phyloP scores from a whole-genome alignment of 768 basidiomycete species.

The Tricholoma sp. region DNA sequence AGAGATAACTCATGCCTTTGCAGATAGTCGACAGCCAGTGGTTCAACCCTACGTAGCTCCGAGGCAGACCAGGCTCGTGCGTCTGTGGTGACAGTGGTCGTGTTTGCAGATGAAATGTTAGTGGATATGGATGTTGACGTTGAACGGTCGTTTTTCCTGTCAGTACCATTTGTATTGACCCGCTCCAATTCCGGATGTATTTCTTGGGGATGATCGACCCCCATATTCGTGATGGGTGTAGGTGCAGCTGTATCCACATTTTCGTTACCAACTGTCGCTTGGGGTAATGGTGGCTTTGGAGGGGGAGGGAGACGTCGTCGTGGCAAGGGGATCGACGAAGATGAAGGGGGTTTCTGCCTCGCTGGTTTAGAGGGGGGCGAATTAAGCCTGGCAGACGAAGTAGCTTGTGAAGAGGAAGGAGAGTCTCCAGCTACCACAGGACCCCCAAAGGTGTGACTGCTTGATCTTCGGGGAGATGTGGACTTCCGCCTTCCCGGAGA shows the following conservation, averaged over 20 bases:
- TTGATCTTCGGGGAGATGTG: not conserved
- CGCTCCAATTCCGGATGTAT: not conserved
- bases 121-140: not conserved
- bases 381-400: not conserved
- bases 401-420: not conserved
- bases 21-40: slow-evolving; percentile 10
- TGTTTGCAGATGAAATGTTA: not conserved
- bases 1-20: slow-evolving; percentile 3
- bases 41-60: slow-evolving; percentile 7
- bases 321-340: not conserved
- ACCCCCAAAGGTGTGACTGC: not conserved
- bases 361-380: not conserved
- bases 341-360: not conserved
- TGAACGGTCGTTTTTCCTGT: not conserved
- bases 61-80: slow-evolving; percentile 1
- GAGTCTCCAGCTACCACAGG: not conserved
- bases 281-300: not conserved
- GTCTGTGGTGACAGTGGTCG: not conserved
- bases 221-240: not conserved
- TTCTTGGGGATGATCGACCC: not conserved
- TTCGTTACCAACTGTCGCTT: not conserved
- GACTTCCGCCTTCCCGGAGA: not conserved
- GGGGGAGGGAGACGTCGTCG: not conserved
- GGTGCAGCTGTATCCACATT: not conserved
- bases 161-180: not conserved